Conservation (phyloP, 2,329 filamentous ascomycete species). For the Pseudogymnoascus sp. region DNA sequence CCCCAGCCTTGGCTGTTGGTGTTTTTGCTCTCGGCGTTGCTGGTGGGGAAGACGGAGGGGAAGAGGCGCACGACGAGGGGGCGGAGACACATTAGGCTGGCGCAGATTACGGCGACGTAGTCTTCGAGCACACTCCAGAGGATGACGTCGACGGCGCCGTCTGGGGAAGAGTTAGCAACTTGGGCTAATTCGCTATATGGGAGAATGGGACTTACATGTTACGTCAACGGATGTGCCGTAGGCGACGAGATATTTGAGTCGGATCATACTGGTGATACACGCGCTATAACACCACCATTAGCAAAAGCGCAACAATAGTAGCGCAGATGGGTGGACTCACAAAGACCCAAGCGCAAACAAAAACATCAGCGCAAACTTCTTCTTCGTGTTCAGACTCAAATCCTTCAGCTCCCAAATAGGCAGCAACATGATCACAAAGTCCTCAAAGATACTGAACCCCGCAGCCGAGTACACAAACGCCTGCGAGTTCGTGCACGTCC, state of each 20-base stretch:
- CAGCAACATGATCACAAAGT: slow-evolving; percentile 54
- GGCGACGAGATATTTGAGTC: slow-evolving; percentile 51
- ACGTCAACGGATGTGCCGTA: slow-evolving; percentile 16
- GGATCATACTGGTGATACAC: slow-evolving; percentile 45
- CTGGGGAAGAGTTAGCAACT: slow-evolving; percentile 10
- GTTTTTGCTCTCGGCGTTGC: not conserved
- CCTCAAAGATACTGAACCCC: slow-evolving; percentile 59
- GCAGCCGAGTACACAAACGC: slow-evolving; percentile 59
- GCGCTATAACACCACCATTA: slow-evolving; percentile 29
- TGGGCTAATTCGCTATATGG: not conserved
- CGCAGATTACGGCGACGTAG: slow-evolving; percentile 33
- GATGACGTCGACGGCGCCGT: slow-evolving; percentile 25
- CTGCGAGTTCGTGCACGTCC: slow-evolving; percentile 50
- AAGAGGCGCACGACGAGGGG: slow-evolving; percentile 26
- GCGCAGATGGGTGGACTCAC: slow-evolving; percentile 34
- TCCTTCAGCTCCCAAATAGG: slow-evolving; percentile 55
- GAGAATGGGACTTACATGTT: slow-evolving; percentile 16
- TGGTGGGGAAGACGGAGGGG: not conserved
- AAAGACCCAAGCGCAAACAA: slow-evolving; percentile 61
- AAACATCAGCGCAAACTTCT: slow-evolving; percentile 56
- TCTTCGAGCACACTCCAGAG: slow-evolving; percentile 29
- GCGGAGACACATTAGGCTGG: slow-evolving; percentile 34
- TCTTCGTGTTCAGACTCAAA: slow-evolving; percentile 53
- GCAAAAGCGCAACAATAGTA: not conserved
- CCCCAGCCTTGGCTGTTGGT: not conserved